Evolutionary conservation across 2,329 filamentous ascomycete species (phyloP).

Genomic region (Sporothrix sp.): DNA sequence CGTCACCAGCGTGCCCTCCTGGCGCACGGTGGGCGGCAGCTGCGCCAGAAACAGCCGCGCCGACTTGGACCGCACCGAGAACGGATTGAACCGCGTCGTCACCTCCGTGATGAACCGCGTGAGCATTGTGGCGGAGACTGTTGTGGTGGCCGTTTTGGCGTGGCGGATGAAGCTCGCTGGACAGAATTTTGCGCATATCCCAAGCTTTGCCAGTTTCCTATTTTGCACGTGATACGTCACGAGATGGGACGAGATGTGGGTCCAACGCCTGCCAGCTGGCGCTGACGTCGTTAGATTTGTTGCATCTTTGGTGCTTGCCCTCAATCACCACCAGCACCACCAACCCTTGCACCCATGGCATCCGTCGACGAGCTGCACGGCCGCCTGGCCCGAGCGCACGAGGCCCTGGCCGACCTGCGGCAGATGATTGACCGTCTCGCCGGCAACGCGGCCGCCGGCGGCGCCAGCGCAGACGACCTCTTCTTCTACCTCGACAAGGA

Average conservation of each 20-base stretch:
- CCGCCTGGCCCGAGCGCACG: constrained; percentile 51
- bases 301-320: background rate
- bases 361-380: constrained; percentile 53
- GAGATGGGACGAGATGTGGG: no score
- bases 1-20: constrained; percentile 63
- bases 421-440: constrained; percentile 51
- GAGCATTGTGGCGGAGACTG: constrained; percentile 50
- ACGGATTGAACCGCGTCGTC: constrained; percentile 83
- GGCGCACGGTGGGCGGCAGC: constrained; percentile 69
- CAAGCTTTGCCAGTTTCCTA: background rate
- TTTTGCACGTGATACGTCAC: no score
- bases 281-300: constrained; percentile 10
- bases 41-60: constrained; percentile 81
- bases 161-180: no score
- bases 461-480: background rate
- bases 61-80: constrained; percentile 67
- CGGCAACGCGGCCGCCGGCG: constrained; percentile 31
- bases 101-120: constrained; percentile 81
- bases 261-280: constrained; percentile 8
- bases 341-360: constrained; percentile 17
- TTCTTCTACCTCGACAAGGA: constrained; percentile 30
- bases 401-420: constrained; percentile 47
- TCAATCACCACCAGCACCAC: background rate
- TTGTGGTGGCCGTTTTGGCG: background rate
- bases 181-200: constrained; percentile 1